Evolutionary conservation across 2,329 filamentous ascomycete genomes (phyloP).

Genomic region (Cordyceps cateniannulata): DNA sequence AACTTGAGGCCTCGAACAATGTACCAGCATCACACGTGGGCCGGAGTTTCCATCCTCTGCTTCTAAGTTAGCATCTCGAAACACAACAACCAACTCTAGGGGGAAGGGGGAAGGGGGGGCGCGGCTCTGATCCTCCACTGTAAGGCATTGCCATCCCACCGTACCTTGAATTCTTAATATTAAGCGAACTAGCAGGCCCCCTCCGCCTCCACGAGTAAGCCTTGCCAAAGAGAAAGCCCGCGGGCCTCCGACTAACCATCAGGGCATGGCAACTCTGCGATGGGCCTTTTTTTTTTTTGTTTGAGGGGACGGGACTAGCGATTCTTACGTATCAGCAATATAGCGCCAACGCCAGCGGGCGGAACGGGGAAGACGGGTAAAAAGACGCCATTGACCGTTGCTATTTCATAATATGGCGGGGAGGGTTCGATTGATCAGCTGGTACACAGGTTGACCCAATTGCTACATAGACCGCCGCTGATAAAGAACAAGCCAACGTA

Average conservation of each 20-base stretch:
- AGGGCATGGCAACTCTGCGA: neutral
- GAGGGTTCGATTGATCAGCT: no score
- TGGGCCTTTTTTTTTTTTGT: neutral
- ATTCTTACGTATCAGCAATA: neutral
- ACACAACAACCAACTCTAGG: neutral
- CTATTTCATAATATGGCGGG: neutral
- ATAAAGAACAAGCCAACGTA: no score
- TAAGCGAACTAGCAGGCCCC: no score
- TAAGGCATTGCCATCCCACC: neutral
- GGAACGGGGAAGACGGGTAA: neutral
- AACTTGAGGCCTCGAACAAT: no score
- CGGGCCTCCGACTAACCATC: neutral
- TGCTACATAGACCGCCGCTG: no score
- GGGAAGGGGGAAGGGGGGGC: no score
- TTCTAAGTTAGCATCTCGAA: neutral
- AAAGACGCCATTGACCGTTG: neutral
- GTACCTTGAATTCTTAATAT: neutral
- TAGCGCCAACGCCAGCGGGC: no score
- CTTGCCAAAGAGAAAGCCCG: neutral
- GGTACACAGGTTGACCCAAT: no score
- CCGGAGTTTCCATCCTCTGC: neutral
- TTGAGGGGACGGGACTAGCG: neutral
- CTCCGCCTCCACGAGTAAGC: neutral
- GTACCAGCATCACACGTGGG: no score
- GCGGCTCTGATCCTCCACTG: neutral